A percentile compares a stretch with the other conserved stretches of the same genome.
Conservation (phyloP, 306 rosid species). For the Dalbergia cultrata region DNA sequence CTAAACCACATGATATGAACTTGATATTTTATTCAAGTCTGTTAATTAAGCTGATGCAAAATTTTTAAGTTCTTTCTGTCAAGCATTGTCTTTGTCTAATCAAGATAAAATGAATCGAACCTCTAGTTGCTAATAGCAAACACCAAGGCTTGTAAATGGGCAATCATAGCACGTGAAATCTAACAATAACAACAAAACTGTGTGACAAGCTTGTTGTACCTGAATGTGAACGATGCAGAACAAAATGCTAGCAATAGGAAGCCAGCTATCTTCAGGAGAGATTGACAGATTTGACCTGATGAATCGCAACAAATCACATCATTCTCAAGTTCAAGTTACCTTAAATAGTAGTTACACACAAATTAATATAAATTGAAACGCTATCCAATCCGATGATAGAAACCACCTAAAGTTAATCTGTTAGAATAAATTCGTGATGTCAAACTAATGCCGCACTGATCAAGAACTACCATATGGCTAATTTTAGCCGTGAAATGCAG, state of each 20-base stretch:
- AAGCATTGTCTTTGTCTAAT: constrained; percentile 4
- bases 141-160: background rate
- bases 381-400: background rate
- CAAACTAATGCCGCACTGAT: background rate
- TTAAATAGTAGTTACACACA: background rate
- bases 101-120: background rate
- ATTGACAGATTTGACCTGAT: constrained; percentile 80
- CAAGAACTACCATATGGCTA: background rate
- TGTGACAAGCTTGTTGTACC: constrained; percentile 58
- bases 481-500: background rate
- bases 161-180: background rate
- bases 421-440: background rate
- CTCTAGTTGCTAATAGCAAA: background rate
- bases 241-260: constrained; percentile 88
- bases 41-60: constrained; percentile 1
- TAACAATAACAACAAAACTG: background rate
- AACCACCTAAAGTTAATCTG: background rate
- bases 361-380: background rate
- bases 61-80: background rate
- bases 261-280: constrained; percentile 95
- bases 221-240: constrained; percentile 88
- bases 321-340: constrained; percentile 23
- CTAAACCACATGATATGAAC: background rate
- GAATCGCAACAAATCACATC: constrained; percentile 36
- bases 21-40: background rate